A percentile compares a stretch with the other conserved stretches of the same genome.
phyloP scores from a whole-genome alignment of 2,329 filamentous ascomycete species.

The Cercospora janseana region DNA sequence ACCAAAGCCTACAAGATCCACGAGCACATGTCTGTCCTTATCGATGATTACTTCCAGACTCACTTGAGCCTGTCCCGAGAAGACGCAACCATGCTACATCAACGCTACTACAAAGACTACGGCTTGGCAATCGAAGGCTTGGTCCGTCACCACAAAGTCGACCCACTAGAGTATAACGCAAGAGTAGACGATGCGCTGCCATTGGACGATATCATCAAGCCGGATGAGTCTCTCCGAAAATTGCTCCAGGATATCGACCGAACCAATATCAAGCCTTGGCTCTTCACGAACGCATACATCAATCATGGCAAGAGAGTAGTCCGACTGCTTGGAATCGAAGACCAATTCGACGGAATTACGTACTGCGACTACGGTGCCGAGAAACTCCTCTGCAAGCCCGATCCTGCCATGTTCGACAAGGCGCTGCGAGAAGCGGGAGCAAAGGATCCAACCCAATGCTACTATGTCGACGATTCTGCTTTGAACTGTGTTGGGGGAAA shows the following conservation, averaged over 20 bases:
- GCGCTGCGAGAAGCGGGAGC: constrained; percentile 83
- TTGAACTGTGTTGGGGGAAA: constrained; percentile 76
- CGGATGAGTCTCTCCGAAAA: constrained; percentile 69
- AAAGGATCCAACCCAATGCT: constrained; percentile 68
- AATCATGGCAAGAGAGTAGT: constrained; percentile 84
- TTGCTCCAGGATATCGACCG: constrained; percentile 80
- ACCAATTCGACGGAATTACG: constrained; percentile 90
- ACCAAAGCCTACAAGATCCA: constrained; percentile 75
- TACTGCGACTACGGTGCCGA: constrained; percentile 81
- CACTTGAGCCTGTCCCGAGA: constrained; percentile 72
- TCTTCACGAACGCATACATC: constrained; percentile 94
- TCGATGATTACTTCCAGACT: constrained; percentile 62
- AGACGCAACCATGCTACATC: constrained; percentile 82
- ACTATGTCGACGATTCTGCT: constrained; percentile 90
- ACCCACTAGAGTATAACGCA: constrained; percentile 88
- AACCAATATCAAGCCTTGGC: constrained; percentile 82
- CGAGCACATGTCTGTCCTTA: constrained; percentile 82
- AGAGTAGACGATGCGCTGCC: constrained; percentile 94
- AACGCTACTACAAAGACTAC: constrained; percentile 92
- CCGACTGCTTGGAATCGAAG: constrained; percentile 74
- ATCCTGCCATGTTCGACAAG: constrained; percentile 77
- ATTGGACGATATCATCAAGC: constrained; percentile 77
- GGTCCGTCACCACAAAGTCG: constrained; percentile 89
- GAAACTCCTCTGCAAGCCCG: constrained; percentile 83
- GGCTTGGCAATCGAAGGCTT: constrained; percentile 96